Evolutionary conservation across 1,284 basidiomycete genomes (phyloP).

Genomic region (Pascua sp.): DNA sequence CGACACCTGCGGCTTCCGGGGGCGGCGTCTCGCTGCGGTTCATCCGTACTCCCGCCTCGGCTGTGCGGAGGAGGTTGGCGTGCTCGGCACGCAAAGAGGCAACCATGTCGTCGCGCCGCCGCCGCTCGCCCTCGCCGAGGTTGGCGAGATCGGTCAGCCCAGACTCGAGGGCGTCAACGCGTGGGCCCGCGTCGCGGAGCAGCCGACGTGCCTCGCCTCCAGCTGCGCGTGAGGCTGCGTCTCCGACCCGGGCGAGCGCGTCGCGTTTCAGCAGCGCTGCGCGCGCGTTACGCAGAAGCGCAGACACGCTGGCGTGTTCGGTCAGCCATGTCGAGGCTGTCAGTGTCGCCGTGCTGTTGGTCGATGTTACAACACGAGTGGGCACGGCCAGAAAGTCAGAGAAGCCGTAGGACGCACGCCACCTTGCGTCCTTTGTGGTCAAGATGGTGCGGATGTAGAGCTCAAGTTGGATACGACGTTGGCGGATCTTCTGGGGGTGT

Average conservation of each 20-base stretch:
- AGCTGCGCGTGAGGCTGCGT: slow-evolving; percentile 69
- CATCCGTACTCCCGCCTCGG: slow-evolving; percentile 39
- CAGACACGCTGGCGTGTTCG: slow-evolving; percentile 71
- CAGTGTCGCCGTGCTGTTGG: slow-evolving; percentile 52
- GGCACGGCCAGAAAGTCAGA: slow-evolving; percentile 82
- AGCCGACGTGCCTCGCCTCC: slow-evolving; percentile 80
- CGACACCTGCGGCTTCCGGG: neutral
- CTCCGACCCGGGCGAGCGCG: slow-evolving; percentile 68
- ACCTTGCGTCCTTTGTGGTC: slow-evolving; percentile 70
- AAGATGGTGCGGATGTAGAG: slow-evolving; percentile 82
- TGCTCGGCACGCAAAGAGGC: slow-evolving; percentile 71
- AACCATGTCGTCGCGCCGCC: slow-evolving; percentile 76
- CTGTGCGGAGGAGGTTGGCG: slow-evolving; percentile 52
- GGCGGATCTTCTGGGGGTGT: slow-evolving; percentile 58
- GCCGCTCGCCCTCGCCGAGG: slow-evolving; percentile 75
- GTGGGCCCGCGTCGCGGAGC: slow-evolving; percentile 67
- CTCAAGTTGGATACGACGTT: slow-evolving; percentile 72
- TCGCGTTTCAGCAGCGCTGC: slow-evolving; percentile 82
- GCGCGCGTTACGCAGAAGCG: slow-evolving; percentile 71
- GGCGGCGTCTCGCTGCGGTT: slow-evolving; percentile 2
- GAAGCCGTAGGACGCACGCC: slow-evolving; percentile 77
- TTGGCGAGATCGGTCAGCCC: slow-evolving; percentile 60
- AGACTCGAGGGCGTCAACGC: slow-evolving; percentile 66
- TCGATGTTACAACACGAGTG: slow-evolving; percentile 8
- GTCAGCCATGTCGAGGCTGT: slow-evolving; percentile 75